These are phyloP conservation scores for Dioscorea alata DNA, from an alignment of 106 monocot genomes.

Conservation along the genomic window DNA sequence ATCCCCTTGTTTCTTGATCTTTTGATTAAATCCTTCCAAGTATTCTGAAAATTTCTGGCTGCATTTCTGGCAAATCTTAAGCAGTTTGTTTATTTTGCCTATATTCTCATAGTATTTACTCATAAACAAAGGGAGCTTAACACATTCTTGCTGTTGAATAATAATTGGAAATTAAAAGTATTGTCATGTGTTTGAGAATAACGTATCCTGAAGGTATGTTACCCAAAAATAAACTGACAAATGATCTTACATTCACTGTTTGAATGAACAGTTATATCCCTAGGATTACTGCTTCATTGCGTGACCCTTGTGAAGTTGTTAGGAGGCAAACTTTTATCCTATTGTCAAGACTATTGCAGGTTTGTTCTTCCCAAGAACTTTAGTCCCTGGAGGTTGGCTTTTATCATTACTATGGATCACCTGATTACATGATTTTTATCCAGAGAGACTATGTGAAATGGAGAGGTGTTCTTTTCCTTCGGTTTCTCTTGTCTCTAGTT, in stretches of 20 bases:
- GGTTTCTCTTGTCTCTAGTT: slow-evolving; percentile 77
- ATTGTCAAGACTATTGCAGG: slow-evolving; percentile 91
- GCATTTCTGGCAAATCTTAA: no score
- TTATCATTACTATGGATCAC: not conserved
- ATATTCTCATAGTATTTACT: no score
- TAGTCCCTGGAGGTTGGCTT: not conserved
- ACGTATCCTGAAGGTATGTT: no score
- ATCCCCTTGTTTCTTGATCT: not conserved
- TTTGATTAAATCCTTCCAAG: not conserved
- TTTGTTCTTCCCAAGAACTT: slow-evolving; percentile 15
- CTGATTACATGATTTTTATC: slow-evolving; percentile 6
- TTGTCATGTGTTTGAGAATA: no score
- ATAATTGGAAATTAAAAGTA: no score
- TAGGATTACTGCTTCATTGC: slow-evolving; percentile 67
- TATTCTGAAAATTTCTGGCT: no score
- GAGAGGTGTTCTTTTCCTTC: slow-evolving; percentile 93
- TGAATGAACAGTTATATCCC: slow-evolving; percentile 62
- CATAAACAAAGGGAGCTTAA: no score
- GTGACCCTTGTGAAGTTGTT: slow-evolving; percentile 93
- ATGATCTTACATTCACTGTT: no score
- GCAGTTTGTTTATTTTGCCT: no score
- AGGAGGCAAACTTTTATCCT: slow-evolving; percentile 91
- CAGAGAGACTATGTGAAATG: slow-evolving; percentile 99
- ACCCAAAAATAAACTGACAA: no score
- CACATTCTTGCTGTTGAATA: no score